Percentiles rank a stretch among this genome's conserved stretches.
Conservation (phyloP, 148 eudicot genomes). For the Amaranthus palmeri region DNA sequence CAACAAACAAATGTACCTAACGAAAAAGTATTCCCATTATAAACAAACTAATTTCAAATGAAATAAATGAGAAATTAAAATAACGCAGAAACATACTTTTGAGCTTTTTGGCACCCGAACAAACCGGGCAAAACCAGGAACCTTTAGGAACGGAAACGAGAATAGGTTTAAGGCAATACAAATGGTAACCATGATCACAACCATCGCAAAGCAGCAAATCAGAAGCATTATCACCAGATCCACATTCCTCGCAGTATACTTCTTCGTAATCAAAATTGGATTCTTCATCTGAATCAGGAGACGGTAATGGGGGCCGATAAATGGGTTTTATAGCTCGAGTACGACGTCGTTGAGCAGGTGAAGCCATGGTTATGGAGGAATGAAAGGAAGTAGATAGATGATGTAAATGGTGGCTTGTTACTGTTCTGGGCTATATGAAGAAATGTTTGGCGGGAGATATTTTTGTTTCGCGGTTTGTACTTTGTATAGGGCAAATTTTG, state of each 20-base stretch:
- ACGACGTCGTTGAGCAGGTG: constrained; percentile 28
- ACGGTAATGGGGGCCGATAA: constrained; percentile 12
- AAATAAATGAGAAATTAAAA: not conserved
- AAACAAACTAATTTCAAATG: not conserved
- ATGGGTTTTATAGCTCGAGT: constrained; percentile 44
- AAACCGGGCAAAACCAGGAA: constrained; percentile 71
- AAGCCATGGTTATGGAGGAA: not conserved
- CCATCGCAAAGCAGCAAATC: constrained; percentile 67
- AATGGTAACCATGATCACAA: constrained; percentile 75
- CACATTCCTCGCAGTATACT: constrained; percentile 56
- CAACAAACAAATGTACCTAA: not conserved
- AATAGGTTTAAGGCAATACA: constrained; percentile 74
- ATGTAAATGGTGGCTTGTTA: not conserved
- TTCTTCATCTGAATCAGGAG: constrained; percentile 11
- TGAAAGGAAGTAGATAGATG: not conserved
- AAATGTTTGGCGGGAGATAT: constrained; percentile 1
- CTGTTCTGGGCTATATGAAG: not conserved
- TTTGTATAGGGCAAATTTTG: constrained; percentile 11
- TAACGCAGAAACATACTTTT: constrained; percentile 31
- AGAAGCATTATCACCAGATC: constrained; percentile 47
- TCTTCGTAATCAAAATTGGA: constrained; percentile 33
- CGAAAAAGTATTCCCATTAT: not conserved
- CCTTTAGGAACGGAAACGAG: constrained; percentile 65
- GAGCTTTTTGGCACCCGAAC: constrained; percentile 36
- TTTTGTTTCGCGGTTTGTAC: constrained; percentile 21